These are phyloP conservation scores for Epichloe amarillans DNA, from an alignment of 2,329 filamentous ascomycete species.

Conservation along the genomic window DNA sequence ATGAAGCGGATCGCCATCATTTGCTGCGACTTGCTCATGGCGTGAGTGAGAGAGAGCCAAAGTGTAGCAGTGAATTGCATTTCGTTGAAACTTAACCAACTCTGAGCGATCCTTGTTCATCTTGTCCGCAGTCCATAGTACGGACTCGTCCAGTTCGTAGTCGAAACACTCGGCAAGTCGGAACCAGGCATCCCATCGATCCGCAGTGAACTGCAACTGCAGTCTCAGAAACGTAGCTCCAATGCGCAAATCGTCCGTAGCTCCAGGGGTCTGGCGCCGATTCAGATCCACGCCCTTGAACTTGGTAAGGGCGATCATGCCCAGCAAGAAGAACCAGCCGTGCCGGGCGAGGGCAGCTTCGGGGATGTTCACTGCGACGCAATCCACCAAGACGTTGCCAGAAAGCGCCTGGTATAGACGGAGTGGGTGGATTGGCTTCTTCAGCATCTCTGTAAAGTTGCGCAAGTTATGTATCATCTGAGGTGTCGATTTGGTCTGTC, in stretches of 20 bases:
- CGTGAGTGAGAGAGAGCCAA: slow-evolving; percentile 44
- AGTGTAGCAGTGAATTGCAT: slow-evolving; percentile 69
- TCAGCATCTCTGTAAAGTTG: slow-evolving; percentile 68
- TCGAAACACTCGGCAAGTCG: slow-evolving; percentile 78
- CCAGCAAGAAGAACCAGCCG: slow-evolving; percentile 86
- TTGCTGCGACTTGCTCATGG: slow-evolving; percentile 27
- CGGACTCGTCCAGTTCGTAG: slow-evolving; percentile 73
- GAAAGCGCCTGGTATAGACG: slow-evolving; percentile 68
- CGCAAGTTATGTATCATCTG: slow-evolving; percentile 80
- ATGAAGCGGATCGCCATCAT: slow-evolving; percentile 39
- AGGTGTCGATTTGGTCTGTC: slow-evolving; percentile 61
- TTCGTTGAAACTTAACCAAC: slow-evolving; percentile 61
- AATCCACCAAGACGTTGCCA: slow-evolving; percentile 62
- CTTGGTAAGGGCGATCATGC: slow-evolving; percentile 76
- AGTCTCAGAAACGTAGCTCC: slow-evolving; percentile 68
- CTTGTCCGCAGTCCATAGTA: slow-evolving; percentile 82
- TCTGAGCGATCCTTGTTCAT: slow-evolving; percentile 73
- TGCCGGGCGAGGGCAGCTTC: slow-evolving; percentile 64
- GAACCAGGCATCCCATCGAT: slow-evolving; percentile 86
- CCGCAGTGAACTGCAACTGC: slow-evolving; percentile 69
- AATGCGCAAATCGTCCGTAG: slow-evolving; percentile 73
- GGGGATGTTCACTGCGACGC: slow-evolving; percentile 51
- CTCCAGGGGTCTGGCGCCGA: slow-evolving; percentile 63
- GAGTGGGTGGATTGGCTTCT: slow-evolving; percentile 70
- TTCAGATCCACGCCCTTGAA: slow-evolving; percentile 59